Base-by-base conservation (phyloP, 331 rosid genomes). In the Dryas integrifolia region DNA sequence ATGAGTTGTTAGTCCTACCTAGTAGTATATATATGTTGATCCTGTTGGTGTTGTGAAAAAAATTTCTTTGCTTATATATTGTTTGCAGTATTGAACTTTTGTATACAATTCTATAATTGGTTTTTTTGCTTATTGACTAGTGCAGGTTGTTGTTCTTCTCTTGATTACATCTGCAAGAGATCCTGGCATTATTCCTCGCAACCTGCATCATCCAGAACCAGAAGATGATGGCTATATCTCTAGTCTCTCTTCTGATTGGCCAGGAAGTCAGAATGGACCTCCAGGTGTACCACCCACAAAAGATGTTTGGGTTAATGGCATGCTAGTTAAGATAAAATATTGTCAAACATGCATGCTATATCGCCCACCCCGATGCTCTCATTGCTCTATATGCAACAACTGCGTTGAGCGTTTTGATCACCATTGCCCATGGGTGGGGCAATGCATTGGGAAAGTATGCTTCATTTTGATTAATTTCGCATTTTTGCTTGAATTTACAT, bases 381-480 rank as follows among this genome's bases (percentile, higher is more conserved):
- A 90, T 72, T 90, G 95, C 72, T 90, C 95, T 2, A 85, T 88
- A 58, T 90, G 95, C 52, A 86, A 90, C 75, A 90, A 90, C 71
- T 90, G 96, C 5, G 94, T 90, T 44, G 87, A 86, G 83, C 85
- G 90, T 49, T 90, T 88, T 82, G 97, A 90, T 86, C 97, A 90
- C 81, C 97, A 90, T 81, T 90, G 97, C 81, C 97, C 97, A 67
- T 90, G 94, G 95, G 88, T 90, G 57, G 97, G 95, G 35, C 97
- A 90, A 79, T 90, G 95, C 70, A 90, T 90, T 68, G 97, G 95
- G 75, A 60, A 81, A 89, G 97, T 90, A 82, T 59, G 59, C 13
- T 73, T 77, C 71, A 26, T 46, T 41, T 13, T 41, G 56, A 56
- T 21, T 15, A 35, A 9, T 39, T 59, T 56, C 65, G 3, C 14